These are phyloP conservation scores for Mrakia gelida DNA, from an alignment of 768 basidiomycete genomes.

Conservation along the genomic window DNA sequence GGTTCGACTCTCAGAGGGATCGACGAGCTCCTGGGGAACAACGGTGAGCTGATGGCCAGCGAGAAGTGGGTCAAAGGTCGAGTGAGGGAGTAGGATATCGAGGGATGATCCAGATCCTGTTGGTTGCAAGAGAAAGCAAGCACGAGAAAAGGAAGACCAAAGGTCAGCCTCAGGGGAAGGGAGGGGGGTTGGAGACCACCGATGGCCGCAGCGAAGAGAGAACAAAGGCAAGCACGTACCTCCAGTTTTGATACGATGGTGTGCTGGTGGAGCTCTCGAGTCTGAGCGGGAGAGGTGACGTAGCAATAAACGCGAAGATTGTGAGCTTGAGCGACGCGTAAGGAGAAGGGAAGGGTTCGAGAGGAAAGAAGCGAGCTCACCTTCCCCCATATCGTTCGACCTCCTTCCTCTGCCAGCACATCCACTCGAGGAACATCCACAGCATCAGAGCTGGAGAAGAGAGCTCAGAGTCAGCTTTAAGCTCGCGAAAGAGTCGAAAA, in stretches of 20 bases:
- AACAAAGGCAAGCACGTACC: neutral
- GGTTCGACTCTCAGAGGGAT: conserved; percentile 12
- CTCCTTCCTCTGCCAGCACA: conserved; percentile 8
- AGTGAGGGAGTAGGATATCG: conserved; percentile 8
- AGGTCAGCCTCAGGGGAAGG: neutral
- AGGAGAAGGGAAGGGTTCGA: neutral
- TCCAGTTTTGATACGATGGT: conserved; percentile 7
- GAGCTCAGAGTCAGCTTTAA: neutral
- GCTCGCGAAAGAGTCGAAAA: neutral
- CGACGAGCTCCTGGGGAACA: conserved; percentile 13
- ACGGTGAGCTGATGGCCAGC: conserved; percentile 14
- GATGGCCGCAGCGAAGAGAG: neutral
- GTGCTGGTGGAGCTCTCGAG: conserved; percentile 6
- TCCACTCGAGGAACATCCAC: conserved; percentile 7
- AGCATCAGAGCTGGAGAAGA: neutral
- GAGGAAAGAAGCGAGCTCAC: neutral
- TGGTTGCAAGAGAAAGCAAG: too few relatives aligned
- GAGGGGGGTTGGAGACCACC: neutral
- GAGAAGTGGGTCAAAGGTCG: conserved; percentile 11
- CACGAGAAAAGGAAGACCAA: neutral
- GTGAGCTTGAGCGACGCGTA: neutral
- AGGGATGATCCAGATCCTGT: conserved; percentile 3
- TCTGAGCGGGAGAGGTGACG: neutral
- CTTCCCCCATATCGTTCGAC: conserved; percentile 8
- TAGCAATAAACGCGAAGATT: neutral